Base-by-base conservation (phyloP, 2,329 filamentous ascomycete genomes). In the Arachnomyces sp. region DNA sequence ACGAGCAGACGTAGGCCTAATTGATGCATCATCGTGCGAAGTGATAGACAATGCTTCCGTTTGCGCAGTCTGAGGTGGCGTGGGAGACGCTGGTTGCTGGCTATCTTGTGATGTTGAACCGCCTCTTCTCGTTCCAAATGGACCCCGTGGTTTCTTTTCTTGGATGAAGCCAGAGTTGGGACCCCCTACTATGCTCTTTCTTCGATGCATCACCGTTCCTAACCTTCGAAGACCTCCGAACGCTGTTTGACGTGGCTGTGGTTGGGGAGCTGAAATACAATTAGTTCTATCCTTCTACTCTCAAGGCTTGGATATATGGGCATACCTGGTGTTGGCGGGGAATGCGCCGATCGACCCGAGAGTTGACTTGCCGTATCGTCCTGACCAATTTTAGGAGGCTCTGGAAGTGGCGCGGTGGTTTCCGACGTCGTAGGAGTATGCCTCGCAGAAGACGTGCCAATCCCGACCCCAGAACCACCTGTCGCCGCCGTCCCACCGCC, bases 391-490 rank as follows among this genome's bases (percentile, higher is more conserved):
- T 54, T 61, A 13, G 66, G 60, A 7, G 65, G 60, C 15, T 65
- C 59, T 17, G 60, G 57, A 38, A 64, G 56, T 35, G 64, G 58
- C 32, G 57, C 54, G 30, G 45, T 46, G 12, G 48, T 47, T 3
- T 45, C 43, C 11, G 36, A 13, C 14, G 39, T 40, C 39, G 49
- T 32, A 45, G 39, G 51, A 57, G 42, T 62, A 49, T 38, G 53
- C 43, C 60, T 65, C 8, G 60, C 56, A 17, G 61, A 58, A 50
- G 65, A 66, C 8, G 61, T 63, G 39, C 63, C 82, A 47, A 96
- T 90, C 66, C 98, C 92, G 55, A 83, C 82, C 13, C 80, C 77
- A 0, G 89, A 94, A 58, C 86, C 82, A 32, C 57, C 94, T 92
- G 37, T 72, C 7, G 81, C 74, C 49, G 86, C 86, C 42, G 98